phyloP scores from a whole-genome alignment of 495 filamentous ascomycete genomes.

The Annulohypoxylon stygium region DNA sequence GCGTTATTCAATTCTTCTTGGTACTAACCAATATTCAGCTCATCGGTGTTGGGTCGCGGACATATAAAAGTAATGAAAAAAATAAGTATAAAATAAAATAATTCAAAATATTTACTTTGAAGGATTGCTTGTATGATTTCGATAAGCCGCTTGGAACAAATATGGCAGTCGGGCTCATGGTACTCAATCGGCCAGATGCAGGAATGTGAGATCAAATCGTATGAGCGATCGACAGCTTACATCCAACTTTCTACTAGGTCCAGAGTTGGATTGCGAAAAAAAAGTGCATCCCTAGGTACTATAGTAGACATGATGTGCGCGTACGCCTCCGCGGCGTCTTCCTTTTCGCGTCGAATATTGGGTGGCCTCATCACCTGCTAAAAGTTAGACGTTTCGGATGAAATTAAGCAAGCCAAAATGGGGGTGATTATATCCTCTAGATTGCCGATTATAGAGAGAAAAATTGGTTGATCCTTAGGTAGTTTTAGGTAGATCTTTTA shows the following conservation, averaged over 20 bases:
- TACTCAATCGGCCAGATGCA: conserved; percentile 46
- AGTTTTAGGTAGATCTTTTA: background rate
- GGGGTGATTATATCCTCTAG: conserved; percentile 25
- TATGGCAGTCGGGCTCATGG: conserved; percentile 39
- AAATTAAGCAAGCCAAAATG: conserved; percentile 35
- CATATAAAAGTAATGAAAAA: background rate
- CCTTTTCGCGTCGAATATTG: conserved; percentile 26
- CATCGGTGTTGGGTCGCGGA: conserved; percentile 21
- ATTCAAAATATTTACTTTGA: conserved; percentile 20
- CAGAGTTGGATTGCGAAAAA: conserved; percentile 37
- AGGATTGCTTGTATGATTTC: conserved; percentile 13
- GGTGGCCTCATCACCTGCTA: conserved; percentile 15
- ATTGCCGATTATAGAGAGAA: conserved; percentile 20
- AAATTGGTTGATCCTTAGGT: conserved; percentile 2
- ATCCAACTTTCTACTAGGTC: conserved; percentile 42
- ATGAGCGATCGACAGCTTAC: conserved; percentile 48
- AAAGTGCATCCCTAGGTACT: conserved; percentile 38
- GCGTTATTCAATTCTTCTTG: conserved; percentile 33
- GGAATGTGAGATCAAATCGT: conserved; percentile 47
- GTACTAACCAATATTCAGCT: conserved; percentile 14
- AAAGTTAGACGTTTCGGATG: conserved; percentile 24
- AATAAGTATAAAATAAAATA: background rate
- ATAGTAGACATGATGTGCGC: conserved; percentile 45
- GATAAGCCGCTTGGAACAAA: conserved; percentile 29
- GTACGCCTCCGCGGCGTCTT: conserved; percentile 21